Percentiles rank a stretch among this genome's conserved stretches.
Conservation (phyloP, 192 early-diverging fungal genomes). For the Powellomyces hirtus region DNA sequence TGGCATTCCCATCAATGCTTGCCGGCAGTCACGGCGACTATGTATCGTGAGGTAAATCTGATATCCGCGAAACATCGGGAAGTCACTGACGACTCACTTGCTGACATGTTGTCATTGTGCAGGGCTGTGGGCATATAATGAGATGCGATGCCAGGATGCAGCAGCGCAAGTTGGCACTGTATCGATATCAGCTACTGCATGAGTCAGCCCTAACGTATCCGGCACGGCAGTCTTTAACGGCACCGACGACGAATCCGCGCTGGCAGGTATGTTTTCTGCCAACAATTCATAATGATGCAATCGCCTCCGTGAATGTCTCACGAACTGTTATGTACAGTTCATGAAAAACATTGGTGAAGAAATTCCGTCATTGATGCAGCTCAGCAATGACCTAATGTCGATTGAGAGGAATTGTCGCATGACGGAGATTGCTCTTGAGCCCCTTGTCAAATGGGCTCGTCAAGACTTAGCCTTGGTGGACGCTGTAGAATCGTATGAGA, state of each 20-base stretch:
- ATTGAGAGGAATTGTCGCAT: slow-evolving; percentile 2
- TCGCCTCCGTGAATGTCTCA: not conserved
- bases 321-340: not conserved
- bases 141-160: slow-evolving; percentile 2
- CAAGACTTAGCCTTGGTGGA: not conserved
- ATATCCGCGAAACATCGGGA: too few relatives aligned
- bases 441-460: not conserved
- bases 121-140: not conserved
- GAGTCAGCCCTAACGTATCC: slow-evolving; percentile 13
- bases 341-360: slow-evolving; percentile 6
- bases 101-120: too few relatives aligned
- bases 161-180: slow-evolving; percentile 15
- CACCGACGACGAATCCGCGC: not conserved
- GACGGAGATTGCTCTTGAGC: not conserved
- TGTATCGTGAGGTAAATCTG: not conserved
- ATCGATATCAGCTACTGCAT: slow-evolving; percentile 30
- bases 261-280: not conserved
- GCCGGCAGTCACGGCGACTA: not conserved
- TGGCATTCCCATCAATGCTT: not conserved
- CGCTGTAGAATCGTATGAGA: not conserved
- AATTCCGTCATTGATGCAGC: slow-evolving; percentile 11
- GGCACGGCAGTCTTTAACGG: not conserved
- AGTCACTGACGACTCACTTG: too few relatives aligned
- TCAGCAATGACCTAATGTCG: slow-evolving; percentile 7
- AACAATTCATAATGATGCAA: not conserved